Evolutionary conservation across 2,329 filamentous ascomycete genomes (phyloP), one percentile per base, ranked within the genome.

Genomic region (Botrytis paeoniae): DNA sequence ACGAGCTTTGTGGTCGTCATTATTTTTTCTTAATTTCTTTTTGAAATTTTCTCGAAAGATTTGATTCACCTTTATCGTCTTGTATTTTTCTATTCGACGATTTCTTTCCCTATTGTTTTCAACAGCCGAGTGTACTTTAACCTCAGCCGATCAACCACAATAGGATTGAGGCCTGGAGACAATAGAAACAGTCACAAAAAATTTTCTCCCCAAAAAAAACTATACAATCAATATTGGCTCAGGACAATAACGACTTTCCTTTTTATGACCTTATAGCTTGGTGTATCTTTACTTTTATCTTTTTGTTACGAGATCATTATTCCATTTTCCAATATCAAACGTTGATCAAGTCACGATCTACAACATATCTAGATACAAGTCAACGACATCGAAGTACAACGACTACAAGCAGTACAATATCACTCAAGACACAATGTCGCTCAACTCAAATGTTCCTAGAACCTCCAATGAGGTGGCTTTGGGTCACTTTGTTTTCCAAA

Each of bases 401-500:
- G 10, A 57, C 65, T 41, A 41, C 65, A 41, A 32, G 35, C 37
- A 68, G 48, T 41, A 57, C 48, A 22, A 41, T n/a, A 57, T 57
- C 51, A 45, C 25, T 29, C 51, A 35, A 61, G 7, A 65, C 37
- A 60, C 10, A 22, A 68, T 68, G 70, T 73, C 66, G 18, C 41
- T 37, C 60, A 64, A 48, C 73, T 57, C 72, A 45, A 70, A 75
- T 39, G 63, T 78, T 54, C 68, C 60, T 75, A 62, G 74, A 65
- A 70, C 75, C 59, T 73, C 79, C 48, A 94, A 94, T 85, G 89
- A 91, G 82, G 87, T 87, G 71, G 93, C 93, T 68, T 87, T 96
- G 76, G 92, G 95, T 79, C 88, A 92, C 79, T 95, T 96, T 82
- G 89, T 96, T 84, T 93, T 92, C 83, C 88, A 89, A 78, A 91